Evolutionary conservation across 192 early-diverging fungal genomes (phyloP).

Genomic region (Umbelopsis sp.): DNA sequence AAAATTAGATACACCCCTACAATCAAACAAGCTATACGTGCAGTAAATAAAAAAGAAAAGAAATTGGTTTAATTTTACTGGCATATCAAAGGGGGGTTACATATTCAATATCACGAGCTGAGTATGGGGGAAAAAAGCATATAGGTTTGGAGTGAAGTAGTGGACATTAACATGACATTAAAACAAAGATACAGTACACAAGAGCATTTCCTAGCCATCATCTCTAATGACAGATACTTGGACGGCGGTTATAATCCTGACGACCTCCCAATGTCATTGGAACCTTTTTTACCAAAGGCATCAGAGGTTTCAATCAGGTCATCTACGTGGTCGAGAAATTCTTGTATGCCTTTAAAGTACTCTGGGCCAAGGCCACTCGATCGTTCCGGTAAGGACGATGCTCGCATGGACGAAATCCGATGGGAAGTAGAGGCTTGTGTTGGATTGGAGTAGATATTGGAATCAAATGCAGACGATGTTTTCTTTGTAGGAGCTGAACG

Average conservation of each 20-base stretch:
- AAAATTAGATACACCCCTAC: no score
- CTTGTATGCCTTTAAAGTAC: slow-evolving; percentile 37
- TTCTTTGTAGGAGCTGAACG: neutral
- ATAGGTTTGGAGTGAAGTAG: no score
- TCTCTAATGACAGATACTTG: neutral
- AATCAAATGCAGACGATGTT: neutral
- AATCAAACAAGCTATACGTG: no score
- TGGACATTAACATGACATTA: no score
- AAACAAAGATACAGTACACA: neutral
- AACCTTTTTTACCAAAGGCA: slow-evolving; percentile 18
- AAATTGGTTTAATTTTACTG: no score
- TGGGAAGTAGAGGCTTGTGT: no score
- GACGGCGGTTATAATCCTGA: neutral
- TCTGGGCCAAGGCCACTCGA: slow-evolving; percentile 29
- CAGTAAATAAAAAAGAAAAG: no score
- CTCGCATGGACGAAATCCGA: neutral
- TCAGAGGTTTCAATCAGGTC: slow-evolving; percentile 31
- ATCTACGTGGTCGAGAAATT: slow-evolving; percentile 39
- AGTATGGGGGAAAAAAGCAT: no score
- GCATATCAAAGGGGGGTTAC: no score
- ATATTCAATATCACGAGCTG: no score
- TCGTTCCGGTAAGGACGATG: neutral
- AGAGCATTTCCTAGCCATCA: neutral
- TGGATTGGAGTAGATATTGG: slow-evolving; percentile 14
- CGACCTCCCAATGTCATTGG: neutral